Evolutionary conservation across 148 eudicot species (phyloP).

Genomic region (Silene latifolia): DNA sequence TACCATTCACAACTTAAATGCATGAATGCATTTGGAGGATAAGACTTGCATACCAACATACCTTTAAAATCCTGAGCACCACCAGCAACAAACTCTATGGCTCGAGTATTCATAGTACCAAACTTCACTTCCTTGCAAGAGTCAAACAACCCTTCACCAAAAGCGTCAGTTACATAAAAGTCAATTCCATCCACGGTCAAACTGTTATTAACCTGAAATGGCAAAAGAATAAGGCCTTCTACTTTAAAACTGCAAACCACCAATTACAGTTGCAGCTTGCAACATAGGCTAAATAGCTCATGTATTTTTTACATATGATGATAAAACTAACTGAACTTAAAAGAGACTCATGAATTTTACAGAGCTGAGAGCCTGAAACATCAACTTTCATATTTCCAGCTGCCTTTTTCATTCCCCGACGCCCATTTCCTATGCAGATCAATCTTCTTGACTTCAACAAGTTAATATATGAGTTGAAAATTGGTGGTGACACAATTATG

Average conservation of each 20-base stretch:
- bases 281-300: constrained; percentile 9
- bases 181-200: constrained; percentile 83
- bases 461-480: neutral
- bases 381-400: neutral
- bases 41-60: constrained; percentile 8
- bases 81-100: constrained; percentile 81
- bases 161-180: constrained; percentile 66
- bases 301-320: neutral
- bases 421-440: neutral
- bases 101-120: constrained; percentile 89
- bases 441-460: neutral
- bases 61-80: constrained; percentile 92
- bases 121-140: constrained; percentile 99
- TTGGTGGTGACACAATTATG: neutral
- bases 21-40: neutral
- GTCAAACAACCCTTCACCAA: constrained; percentile 81
- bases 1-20: constrained; percentile 1
- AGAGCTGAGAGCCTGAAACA: neutral
- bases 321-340: neutral
- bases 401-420: neutral
- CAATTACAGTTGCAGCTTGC: neutral
- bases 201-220: constrained; percentile 67
- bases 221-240: constrained; percentile 23
- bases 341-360: neutral
- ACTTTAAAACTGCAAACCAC: constrained; percentile 5